Percentiles rank a stretch among this genome's conserved stretches.
Conservation (phyloP, 2,329 filamentous ascomycete species). For the Calonectria honghensis region DNA sequence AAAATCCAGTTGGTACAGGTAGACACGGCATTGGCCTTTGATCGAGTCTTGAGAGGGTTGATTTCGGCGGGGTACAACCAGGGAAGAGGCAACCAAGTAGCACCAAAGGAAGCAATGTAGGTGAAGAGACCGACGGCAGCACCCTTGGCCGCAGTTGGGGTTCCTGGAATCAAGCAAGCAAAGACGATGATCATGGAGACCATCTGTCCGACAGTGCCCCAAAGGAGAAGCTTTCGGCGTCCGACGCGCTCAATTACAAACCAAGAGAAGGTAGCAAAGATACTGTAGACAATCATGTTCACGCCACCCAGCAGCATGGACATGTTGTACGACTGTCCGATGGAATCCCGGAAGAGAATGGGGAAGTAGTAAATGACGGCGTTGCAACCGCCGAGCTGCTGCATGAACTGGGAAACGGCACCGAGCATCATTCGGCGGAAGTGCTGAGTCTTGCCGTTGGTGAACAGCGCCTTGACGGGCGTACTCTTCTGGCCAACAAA, state of each 20-base stretch:
- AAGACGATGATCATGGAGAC: constrained; percentile 77
- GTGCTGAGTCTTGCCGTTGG: constrained; percentile 79
- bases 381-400: constrained; percentile 76
- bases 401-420: constrained; percentile 75
- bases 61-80: constrained; percentile 76
- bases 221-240: constrained; percentile 67
- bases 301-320: constrained; percentile 70
- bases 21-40: constrained; percentile 71
- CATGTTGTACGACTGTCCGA: constrained; percentile 61
- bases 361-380: constrained; percentile 78
- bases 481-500: constrained; percentile 66
- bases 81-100: constrained; percentile 78
- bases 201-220: constrained; percentile 68
- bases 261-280: constrained; percentile 73
- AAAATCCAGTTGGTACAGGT: constrained; percentile 77
- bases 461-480: constrained; percentile 73
- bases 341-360: constrained; percentile 68
- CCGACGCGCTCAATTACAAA: constrained; percentile 70
- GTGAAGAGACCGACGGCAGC: constrained; percentile 81
- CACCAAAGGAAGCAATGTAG: constrained; percentile 82
- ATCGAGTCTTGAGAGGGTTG: constrained; percentile 69
- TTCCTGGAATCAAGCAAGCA: constrained; percentile 79
- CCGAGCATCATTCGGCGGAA: constrained; percentile 79
- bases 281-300: constrained; percentile 74
- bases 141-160: constrained; percentile 77